Base-by-base conservation (phyloP, 257 asterid species). In the Penstemon eatonii region DNA sequence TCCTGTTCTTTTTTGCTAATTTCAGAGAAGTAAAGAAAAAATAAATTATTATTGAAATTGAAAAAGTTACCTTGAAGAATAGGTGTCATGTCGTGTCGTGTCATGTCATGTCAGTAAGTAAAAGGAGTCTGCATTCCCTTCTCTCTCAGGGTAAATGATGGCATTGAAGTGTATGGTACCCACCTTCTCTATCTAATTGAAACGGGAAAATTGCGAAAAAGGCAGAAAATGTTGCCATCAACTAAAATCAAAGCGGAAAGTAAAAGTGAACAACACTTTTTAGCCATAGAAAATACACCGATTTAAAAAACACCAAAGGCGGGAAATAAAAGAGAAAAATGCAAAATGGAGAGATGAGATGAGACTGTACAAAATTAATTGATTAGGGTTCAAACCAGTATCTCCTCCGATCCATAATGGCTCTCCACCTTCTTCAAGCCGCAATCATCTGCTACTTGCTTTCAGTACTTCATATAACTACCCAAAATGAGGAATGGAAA, bases 401-500 rank as follows among this genome's bases (percentile, higher is more conserved):
- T 3, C n/a, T 37, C 43, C 37, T 49, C n/a, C 18, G 18, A 15
- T 47, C 61, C 10, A 2, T 52, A 46, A 75, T 75, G 79, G 70
- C 49, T 63, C 49, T 67, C 68, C 57, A 42, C 70, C 66, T 38
- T 61, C 53, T 54, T 15, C 61, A 18, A 3, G 55, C 65, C 3
- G 63, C 49, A 4, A 19, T 64, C 68, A 42, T 69, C 55, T 65
- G 74, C 65, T 68, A 11, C 80, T 36, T 56, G 43, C 25, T 75
- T 58, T 56, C 72, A 56, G 15, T 43, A 18, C 39, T 33, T 51
- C 12, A 41, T 12, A 39, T 46, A 60, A 7, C 54, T 38, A 68
- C 79, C 25, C 76, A 70, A 58, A 42, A 58, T 43, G 65, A 55
- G 3, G 65, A 70, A 43, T 75, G 80, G 76, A 75, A 59, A 52